Conservation (phyloP, 805 yeast species). For the Aciculoconidium aculeatum region DNA sequence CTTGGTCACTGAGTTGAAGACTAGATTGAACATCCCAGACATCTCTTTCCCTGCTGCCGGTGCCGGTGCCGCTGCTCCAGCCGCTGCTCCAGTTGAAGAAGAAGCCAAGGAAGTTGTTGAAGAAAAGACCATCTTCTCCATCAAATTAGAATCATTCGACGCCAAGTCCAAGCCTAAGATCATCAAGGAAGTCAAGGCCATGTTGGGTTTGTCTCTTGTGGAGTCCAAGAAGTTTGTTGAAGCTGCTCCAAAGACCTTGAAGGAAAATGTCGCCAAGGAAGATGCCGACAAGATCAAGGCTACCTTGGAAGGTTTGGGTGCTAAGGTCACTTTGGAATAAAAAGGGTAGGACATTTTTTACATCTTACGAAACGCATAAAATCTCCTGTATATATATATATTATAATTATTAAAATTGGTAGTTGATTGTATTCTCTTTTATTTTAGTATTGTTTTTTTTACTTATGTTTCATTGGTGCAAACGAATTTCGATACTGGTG, state of each 20-base stretch:
- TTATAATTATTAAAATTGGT: no score
- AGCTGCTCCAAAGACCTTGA: constrained; percentile 91
- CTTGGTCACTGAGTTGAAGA: constrained; percentile 72
- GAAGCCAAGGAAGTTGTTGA: constrained; percentile 72
- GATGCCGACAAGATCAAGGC: constrained; percentile 96
- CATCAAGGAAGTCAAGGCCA: constrained; percentile 91
- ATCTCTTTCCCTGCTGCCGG: constrained; percentile 76
- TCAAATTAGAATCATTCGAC: constrained; percentile 91
- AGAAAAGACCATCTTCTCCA: constrained; percentile 87
- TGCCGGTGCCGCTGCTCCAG: constrained; percentile 51
- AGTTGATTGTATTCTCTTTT: no score
- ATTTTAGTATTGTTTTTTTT: no score
- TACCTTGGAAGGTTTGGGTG: constrained; percentile 91
- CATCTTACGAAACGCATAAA: no score
- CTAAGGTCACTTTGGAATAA: constrained; percentile 84
- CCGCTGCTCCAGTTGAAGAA: constrained; percentile 68
- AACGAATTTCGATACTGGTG: background rate
- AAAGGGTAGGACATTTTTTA: no score
- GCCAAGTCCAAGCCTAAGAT: constrained; percentile 95
- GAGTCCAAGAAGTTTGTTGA: constrained; percentile 98
- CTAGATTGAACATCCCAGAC: constrained; percentile 88
- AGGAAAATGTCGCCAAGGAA: constrained; percentile 94
- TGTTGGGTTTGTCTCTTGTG: constrained; percentile 87
- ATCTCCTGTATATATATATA: no score
- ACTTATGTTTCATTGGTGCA: no score